phyloP scores from a whole-genome alignment of 2,329 filamentous ascomycete genomes.

The Annulohypoxylon truncatum region DNA sequence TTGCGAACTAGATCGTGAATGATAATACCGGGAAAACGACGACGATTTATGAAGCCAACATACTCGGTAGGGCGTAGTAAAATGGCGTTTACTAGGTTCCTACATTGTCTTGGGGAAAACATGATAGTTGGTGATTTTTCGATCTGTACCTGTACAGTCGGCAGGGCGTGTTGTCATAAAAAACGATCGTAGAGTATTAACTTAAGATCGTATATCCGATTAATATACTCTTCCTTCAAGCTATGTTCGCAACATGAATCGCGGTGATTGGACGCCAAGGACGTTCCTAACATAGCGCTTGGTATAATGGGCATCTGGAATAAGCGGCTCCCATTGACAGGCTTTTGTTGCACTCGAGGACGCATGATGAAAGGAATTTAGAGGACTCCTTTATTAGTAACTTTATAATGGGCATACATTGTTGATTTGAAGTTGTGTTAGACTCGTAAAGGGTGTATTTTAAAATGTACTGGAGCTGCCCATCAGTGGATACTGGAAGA shows the following conservation, averaged over 20 bases:
- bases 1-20: constrained; percentile 32
- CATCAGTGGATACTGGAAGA: background rate
- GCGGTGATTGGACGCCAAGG: background rate
- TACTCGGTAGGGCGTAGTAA: constrained; percentile 24
- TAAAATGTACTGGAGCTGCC: background rate
- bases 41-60: constrained; percentile 35
- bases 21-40: constrained; percentile 38
- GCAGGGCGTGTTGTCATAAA: background rate
- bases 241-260: background rate
- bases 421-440: background rate
- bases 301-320: no score
- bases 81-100: background rate
- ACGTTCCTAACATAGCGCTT: no score
- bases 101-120: background rate
- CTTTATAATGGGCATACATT: background rate
- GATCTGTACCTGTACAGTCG: background rate
- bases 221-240: background rate
- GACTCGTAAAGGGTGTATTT: background rate
- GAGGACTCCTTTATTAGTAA: background rate
- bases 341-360: background rate
- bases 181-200: background rate
- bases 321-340: background rate
- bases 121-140: background rate
- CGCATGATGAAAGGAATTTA: background rate
- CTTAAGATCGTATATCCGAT: background rate